Percentiles rank a stretch among this genome's conserved stretches.
phyloP scores from a whole-genome alignment of 306 rosid species.

The Cucumis melo region DNA sequence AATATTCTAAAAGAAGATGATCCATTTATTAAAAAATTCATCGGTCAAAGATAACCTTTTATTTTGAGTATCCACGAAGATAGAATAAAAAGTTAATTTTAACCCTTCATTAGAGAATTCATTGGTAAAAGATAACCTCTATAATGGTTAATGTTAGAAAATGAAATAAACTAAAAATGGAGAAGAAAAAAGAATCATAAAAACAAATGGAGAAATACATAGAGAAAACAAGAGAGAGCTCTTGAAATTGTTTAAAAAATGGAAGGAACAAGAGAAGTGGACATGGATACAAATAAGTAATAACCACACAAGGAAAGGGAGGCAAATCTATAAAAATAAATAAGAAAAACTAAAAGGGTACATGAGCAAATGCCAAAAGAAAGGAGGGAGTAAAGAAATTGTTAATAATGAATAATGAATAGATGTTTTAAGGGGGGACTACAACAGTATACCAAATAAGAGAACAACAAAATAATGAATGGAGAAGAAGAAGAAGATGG shows the following conservation, averaged over 20 bases:
- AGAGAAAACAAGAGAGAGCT: not conserved
- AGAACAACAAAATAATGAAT: not conserved
- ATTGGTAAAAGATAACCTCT: too few species aligned
- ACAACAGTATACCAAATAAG: not conserved
- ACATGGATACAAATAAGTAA: too few species aligned
- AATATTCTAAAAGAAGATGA: not conserved
- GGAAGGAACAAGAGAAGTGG: not conserved
- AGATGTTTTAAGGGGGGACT: not conserved
- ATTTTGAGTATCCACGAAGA: not conserved
- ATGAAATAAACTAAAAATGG: too few species aligned
- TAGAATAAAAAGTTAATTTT: not conserved
- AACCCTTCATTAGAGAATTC: too few species aligned
- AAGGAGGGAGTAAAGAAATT: not conserved
- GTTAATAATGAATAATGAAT: not conserved
- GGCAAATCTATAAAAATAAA: not conserved
- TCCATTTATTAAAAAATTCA: not conserved
- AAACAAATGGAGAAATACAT: not conserved
- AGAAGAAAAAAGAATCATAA: not conserved
- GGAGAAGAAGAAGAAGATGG: not conserved
- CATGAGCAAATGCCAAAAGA: constrained; percentile 6
- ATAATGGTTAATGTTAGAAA: too few species aligned
- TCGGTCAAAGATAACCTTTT: not conserved
- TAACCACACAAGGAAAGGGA: not conserved
- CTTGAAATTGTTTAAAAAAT: not conserved
- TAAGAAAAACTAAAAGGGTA: not conserved